A percentile compares a stretch with the other conserved stretches of the same genome.
Conservation (phyloP, 495 filamentous ascomycete species). For the Sordaria brevicollis region DNA sequence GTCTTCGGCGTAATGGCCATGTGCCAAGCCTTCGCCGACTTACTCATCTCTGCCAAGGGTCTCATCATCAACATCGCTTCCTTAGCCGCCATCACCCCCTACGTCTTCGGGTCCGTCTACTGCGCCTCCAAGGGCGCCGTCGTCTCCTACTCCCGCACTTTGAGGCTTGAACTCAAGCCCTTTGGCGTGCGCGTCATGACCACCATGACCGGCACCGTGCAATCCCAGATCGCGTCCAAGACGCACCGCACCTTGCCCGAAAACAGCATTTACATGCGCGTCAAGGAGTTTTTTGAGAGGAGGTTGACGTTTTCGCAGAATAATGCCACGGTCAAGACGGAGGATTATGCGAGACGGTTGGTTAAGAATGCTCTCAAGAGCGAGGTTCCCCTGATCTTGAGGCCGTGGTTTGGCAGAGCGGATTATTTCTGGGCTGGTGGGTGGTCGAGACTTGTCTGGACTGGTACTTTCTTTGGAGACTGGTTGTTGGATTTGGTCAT, state of each 20-base stretch:
- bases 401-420: constrained; percentile 32
- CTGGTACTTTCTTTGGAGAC: constrained; percentile 24
- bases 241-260: constrained; percentile 27
- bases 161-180: constrained; percentile 44
- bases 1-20: constrained; percentile 48
- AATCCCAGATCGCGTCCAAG: constrained; percentile 31
- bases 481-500: constrained; percentile 28
- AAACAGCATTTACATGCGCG: constrained; percentile 31
- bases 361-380: constrained; percentile 25
- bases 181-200: constrained; percentile 46
- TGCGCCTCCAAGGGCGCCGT: constrained; percentile 45
- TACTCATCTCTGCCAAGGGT: constrained; percentile 42
- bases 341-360: constrained; percentile 25
- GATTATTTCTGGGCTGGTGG: constrained; percentile 42
- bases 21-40: constrained; percentile 43
- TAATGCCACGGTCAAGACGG: constrained; percentile 28
- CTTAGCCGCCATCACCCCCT: constrained; percentile 34
- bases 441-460: constrained; percentile 21
- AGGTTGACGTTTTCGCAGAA: constrained; percentile 36
- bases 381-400: constrained; percentile 23
- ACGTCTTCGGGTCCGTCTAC: constrained; percentile 41
- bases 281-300: constrained; percentile 30
- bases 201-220: constrained; percentile 41
- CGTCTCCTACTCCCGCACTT: constrained; percentile 36
- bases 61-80: constrained; percentile 47